phyloP scores from a whole-genome alignment of 2,329 filamentous ascomycete genomes.

The Stagonosporopsis tanaceti region DNA sequence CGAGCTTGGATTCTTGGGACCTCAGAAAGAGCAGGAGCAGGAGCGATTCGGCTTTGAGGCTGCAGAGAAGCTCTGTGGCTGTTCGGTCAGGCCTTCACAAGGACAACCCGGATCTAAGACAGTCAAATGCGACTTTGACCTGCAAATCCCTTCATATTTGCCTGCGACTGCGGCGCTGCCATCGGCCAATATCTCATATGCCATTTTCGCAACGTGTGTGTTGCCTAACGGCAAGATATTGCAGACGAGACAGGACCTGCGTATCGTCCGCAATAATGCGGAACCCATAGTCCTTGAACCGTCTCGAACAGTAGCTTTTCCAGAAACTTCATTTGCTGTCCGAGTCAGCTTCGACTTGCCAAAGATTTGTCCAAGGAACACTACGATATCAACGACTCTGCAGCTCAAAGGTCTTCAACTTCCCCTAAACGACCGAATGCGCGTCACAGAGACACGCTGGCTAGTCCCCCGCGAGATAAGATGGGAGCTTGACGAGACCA shows the following conservation, averaged over 20 bases:
- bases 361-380: not conserved
- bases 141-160: conserved; percentile 9
- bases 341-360: conserved; percentile 11
- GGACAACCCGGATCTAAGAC: not conserved
- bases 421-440: conserved; percentile 7
- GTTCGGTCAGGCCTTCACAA: not conserved
- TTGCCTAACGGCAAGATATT: not conserved
- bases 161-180: conserved; percentile 11
- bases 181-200: conserved; percentile 8
- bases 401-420: conserved; percentile 11
- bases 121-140: conserved; percentile 6
- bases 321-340: conserved; percentile 14
- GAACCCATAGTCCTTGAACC: conserved; percentile 2
- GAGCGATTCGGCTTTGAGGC: conserved; percentile 4
- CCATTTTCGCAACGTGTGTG: conserved; percentile 10
- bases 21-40: conserved; percentile 10
- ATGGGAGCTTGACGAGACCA: conserved; percentile 13
- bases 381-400: conserved; percentile 6
- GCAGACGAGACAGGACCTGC: conserved; percentile 4
- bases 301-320: conserved; percentile 13
- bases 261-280: not conserved
- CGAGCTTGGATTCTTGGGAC: conserved; percentile 13
- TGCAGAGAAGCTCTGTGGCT: conserved; percentile 12
- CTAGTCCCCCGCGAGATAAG: conserved; percentile 12
- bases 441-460: conserved; percentile 16